Evolutionary conservation across 139 green algal species (phyloP), one percentile per base, ranked within the genome.

Genomic region (Chlorella ohadii): DNA sequence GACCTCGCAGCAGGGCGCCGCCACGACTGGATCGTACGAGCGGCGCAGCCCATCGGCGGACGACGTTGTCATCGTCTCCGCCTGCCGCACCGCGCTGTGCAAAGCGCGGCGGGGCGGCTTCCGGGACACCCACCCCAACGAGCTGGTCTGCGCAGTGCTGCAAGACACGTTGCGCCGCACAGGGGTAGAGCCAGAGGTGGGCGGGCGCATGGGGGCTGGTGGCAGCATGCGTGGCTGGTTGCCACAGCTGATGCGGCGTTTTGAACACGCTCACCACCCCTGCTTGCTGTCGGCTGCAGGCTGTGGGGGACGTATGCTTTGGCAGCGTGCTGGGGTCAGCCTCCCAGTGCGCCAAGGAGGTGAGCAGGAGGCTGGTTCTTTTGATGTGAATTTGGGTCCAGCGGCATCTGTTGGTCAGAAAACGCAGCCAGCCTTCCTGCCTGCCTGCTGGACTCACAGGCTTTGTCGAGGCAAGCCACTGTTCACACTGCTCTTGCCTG

Each of bases 281-380:
- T 55, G 25, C 31, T 36, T 57, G n/a, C n/a, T n/a, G n/a, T n/a
- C n/a, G n/a, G n/a, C n/a, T 86, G 79, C 87, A 96, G 82, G 95
- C 92, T 25, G 89, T 99, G 36, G 96, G 96, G 1, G 97, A 99
- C 88, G 93, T 99, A 22, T 96, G 99, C 15, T 92, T 99, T 34
- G 97, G 97, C 70, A 96, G 86, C 67, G 97, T 99, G 64, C 91
- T 99, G 75, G 97, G 96, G 28, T 90, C 92, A 78, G 95, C 91
- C 59, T 95, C 91, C 27, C 97, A 99, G 92, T 92, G 97, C 59
- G 97, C 97, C 59, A 99, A 96, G 78, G 95, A 99, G 51, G 51
- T 59, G 51, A 22, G 51, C 12, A 22, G 51, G 51, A 16, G 44
- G 7, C 44, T 11, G 44, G 44, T 11, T 16, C 11, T 55, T 6